Evolutionary conservation across 108 stramenopile species (phyloP).

Genomic region (Poteriospumella lacustris): DNA sequence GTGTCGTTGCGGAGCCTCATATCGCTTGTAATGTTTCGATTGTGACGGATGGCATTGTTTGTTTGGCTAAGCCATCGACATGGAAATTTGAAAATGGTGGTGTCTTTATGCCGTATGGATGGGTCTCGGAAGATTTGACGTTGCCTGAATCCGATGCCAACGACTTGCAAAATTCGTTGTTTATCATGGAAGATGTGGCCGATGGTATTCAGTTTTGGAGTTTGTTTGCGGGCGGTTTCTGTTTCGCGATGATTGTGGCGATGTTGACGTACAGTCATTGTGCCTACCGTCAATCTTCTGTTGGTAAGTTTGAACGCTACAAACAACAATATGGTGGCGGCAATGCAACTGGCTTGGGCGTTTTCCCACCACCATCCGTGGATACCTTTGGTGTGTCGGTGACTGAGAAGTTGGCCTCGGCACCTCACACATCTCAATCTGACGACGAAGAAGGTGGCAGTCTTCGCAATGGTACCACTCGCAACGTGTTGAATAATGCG

Average conservation of each 20-base stretch:
- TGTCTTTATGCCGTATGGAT: constrained; percentile 20
- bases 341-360: too few relatives aligned
- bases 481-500: too few relatives aligned
- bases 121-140: not conserved
- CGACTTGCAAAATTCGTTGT: constrained; percentile 5
- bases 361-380: too few relatives aligned
- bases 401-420: too few relatives aligned
- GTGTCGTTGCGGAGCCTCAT: not conserved
- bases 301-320: too few relatives aligned
- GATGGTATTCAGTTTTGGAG: not conserved
- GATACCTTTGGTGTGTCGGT: too few relatives aligned
- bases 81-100: constrained; percentile 11
- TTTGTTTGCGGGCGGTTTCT: constrained; percentile 20
- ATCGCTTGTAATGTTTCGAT: not conserved
- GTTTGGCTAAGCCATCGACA: constrained; percentile 11
- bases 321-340: too few relatives aligned
- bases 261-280: not conserved
- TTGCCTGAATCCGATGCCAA: constrained; percentile 14
- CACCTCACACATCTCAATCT: too few relatives aligned
- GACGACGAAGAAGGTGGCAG: too few relatives aligned
- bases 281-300: not conserved
- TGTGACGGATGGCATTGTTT: not conserved
- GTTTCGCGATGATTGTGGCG: constrained; percentile 1
- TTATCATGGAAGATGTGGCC: constrained; percentile 16
- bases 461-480: too few relatives aligned